These are phyloP conservation scores for Curvularia lunata DNA, from an alignment of 2,329 filamentous ascomycete species.

Conservation along the genomic window DNA sequence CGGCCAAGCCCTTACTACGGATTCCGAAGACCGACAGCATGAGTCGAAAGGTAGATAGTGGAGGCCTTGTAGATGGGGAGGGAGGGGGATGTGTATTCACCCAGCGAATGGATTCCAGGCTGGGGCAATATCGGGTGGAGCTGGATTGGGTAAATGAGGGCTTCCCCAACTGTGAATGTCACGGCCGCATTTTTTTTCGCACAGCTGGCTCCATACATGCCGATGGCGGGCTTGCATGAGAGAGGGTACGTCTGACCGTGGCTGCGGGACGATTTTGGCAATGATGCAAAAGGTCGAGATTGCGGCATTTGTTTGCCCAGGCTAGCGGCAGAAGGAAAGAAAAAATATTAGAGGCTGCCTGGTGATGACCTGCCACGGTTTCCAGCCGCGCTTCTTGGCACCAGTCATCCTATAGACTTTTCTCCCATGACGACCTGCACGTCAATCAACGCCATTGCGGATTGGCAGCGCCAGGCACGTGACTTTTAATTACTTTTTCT, in stretches of 20 bases:
- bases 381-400: slow-evolving; percentile 24
- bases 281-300: slow-evolving; percentile 22
- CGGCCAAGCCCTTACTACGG: slow-evolving; percentile 14
- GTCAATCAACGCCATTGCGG: slow-evolving; percentile 24
- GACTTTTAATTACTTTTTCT: slow-evolving; percentile 23
- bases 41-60: background rate
- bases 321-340: slow-evolving; percentile 16
- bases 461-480: slow-evolving; percentile 16
- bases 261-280: slow-evolving; percentile 12
- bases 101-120: slow-evolving; percentile 14
- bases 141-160: slow-evolving; percentile 16
- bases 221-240: slow-evolving; percentile 9
- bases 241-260: slow-evolving; percentile 11
- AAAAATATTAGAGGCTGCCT: slow-evolving; percentile 4
- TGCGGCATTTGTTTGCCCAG: slow-evolving; percentile 25
- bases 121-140: slow-evolving; percentile 14
- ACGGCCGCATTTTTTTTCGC: slow-evolving; percentile 16
- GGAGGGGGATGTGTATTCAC: slow-evolving; percentile 8
- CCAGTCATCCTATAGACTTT: slow-evolving; percentile 16
- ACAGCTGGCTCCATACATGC: slow-evolving; percentile 17
- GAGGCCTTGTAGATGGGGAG: background rate
- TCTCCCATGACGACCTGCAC: slow-evolving; percentile 15
- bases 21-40: slow-evolving; percentile 4
- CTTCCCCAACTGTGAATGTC: slow-evolving; percentile 5
- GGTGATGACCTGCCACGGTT: slow-evolving; percentile 24